phyloP scores from a whole-genome alignment of 83 land plant species.

The Diphasiastrum complanatum region DNA sequence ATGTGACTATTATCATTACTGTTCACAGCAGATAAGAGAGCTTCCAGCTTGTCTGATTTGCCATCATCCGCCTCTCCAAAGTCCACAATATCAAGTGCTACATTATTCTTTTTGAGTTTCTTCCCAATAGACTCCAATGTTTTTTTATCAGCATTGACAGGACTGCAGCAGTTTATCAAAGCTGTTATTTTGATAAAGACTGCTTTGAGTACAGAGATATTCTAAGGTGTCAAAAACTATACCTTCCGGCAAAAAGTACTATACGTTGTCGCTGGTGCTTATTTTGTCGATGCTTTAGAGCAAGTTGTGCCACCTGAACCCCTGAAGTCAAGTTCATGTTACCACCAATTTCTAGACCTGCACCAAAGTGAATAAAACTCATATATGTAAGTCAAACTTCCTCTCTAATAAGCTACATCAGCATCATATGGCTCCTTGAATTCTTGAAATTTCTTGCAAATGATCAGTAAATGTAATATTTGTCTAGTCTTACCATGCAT shows the following conservation, averaged over 20 bases:
- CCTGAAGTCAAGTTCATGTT: conserved; percentile 78
- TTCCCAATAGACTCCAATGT: conserved; percentile 67
- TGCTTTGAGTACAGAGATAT: background rate
- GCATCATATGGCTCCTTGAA: background rate
- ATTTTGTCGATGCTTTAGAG: conserved; percentile 60
- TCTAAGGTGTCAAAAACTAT: background rate
- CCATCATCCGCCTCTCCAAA: conserved; percentile 87
- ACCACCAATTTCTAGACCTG: conserved; percentile 71
- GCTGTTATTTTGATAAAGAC: background rate
- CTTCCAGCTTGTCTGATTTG: conserved; percentile 70
- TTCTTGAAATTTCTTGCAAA: background rate
- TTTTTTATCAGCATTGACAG: conserved; percentile 63
- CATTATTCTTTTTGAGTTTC: conserved; percentile 81
- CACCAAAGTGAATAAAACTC: conserved; percentile 3
- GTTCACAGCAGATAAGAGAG: conserved; percentile 62
- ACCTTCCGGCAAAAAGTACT: conserved; percentile 89
- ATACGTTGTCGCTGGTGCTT: conserved; percentile 83
- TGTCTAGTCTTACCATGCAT: conserved; percentile 60
- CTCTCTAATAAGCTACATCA: background rate
- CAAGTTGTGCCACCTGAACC: conserved; percentile 85
- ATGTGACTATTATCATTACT: conserved; percentile 78
- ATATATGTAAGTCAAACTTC: background rate
- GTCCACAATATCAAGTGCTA: conserved; percentile 69
- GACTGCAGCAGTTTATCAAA: conserved; percentile 32
- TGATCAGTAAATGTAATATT: background rate